phyloP scores from a whole-genome alignment of 2,329 filamentous ascomycete species.

The Fusarium sp. region DNA sequence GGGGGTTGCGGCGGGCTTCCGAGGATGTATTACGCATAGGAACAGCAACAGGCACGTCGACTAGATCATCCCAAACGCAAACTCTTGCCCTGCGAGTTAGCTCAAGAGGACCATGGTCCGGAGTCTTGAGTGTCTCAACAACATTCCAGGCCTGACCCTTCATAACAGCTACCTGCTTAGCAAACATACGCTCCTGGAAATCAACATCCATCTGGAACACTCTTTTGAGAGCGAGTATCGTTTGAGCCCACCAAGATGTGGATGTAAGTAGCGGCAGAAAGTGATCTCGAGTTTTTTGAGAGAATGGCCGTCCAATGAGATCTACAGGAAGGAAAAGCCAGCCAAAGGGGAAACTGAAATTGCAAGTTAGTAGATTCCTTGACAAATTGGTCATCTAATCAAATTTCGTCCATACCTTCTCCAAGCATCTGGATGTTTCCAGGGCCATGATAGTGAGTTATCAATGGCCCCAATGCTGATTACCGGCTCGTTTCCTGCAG shows the following conservation, averaged over 20 bases:
- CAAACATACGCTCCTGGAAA: constrained; percentile 99
- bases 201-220: constrained; percentile 94
- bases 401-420: constrained; percentile 60
- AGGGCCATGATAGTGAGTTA: constrained; percentile 98
- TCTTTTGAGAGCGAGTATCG: constrained; percentile 84
- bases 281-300: constrained; percentile 91
- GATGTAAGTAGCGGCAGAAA: constrained; percentile 97
- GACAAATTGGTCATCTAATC: not conserved
- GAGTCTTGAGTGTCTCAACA: constrained; percentile 93
- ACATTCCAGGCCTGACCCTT: constrained; percentile 99
- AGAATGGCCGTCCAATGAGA: constrained; percentile 95
- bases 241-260: constrained; percentile 96
- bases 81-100: constrained; percentile 91
- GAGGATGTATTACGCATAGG: constrained; percentile 86
- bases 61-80: constrained; percentile 97
- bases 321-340: constrained; percentile 98
- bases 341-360: constrained; percentile 92
- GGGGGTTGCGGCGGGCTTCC: constrained; percentile 80
- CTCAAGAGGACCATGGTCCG: constrained; percentile 93
- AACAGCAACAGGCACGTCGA: constrained; percentile 94
- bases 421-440: constrained; percentile 97
- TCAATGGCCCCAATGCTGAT: constrained; percentile 94
- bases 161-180: constrained; percentile 98
- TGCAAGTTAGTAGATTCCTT: not conserved
- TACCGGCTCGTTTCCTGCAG: constrained; percentile 64